Conservation (phyloP, 208 protist species). For the Novymonas esmeraldas region DNA sequence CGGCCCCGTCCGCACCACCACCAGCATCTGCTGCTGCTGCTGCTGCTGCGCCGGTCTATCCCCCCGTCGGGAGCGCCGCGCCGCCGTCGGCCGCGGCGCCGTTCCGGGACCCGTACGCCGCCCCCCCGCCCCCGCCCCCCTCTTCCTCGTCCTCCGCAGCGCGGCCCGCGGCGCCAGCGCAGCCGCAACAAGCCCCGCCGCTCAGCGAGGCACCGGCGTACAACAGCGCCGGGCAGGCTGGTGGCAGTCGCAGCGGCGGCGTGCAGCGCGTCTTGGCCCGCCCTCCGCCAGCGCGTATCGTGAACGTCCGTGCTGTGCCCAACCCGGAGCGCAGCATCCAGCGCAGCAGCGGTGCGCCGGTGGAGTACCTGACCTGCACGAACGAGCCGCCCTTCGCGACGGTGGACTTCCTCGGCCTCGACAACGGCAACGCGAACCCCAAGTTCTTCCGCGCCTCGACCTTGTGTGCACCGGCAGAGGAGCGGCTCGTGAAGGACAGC, state of each 20-base stretch:
- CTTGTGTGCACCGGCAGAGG: slow-evolving; percentile 53
- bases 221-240: background rate
- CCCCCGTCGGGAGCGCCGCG: background rate
- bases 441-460: slow-evolving; percentile 91
- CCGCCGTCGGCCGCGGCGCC: background rate
- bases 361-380: slow-evolving; percentile 51
- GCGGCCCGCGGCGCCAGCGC: background rate
- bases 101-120: slow-evolving; percentile 6
- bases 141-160: no score
- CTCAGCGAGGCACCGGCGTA: no score
- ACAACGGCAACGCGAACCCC: slow-evolving; percentile 89
- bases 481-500: slow-evolving; percentile 72
- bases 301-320: slow-evolving; percentile 61
- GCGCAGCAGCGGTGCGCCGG: slow-evolving; percentile 32
- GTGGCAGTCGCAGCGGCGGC: background rate
- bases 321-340: slow-evolving; percentile 62
- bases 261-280: slow-evolving; percentile 36
- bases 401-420: slow-evolving; percentile 76
- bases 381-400: slow-evolving; percentile 70
- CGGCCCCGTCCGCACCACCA: slow-evolving; percentile 1
- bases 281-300: slow-evolving; percentile 34
- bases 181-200: background rate
- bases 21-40: no score
- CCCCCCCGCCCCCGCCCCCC: background rate
- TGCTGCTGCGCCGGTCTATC: no score